Evolutionary conservation across 2,329 filamentous ascomycete genomes (phyloP).

Genomic region (Arthroderma sp.): DNA sequence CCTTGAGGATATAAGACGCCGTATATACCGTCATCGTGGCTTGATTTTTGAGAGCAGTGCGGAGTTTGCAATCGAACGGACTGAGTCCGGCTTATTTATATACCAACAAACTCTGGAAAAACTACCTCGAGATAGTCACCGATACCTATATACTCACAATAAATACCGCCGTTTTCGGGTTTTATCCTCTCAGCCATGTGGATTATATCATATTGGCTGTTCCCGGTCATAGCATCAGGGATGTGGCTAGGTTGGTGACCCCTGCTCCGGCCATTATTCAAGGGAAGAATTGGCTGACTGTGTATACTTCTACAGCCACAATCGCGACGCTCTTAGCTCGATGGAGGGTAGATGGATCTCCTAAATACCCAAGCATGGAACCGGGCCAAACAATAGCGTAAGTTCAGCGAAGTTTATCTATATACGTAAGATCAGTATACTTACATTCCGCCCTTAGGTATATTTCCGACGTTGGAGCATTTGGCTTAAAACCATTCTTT

Average conservation of each 20-base stretch:
- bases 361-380: conserved; percentile 40
- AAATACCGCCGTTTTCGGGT: too few species aligned
- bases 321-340: conserved; percentile 46
- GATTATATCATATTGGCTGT: conserved; percentile 37
- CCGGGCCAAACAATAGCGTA: conserved; percentile 42
- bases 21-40: too few species aligned
- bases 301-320: conserved; percentile 32
- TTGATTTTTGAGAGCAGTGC: too few species aligned
- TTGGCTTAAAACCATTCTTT: conserved; percentile 48
- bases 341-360: conserved; percentile 42
- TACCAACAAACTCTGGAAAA: too few species aligned
- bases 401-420: conserved; percentile 9
- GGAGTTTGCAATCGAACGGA: too few species aligned
- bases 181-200: conserved; percentile 20
- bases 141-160: too few species aligned
- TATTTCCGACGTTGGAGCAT: conserved; percentile 45
- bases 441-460: conserved; percentile 17
- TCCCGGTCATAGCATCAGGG: conserved; percentile 46
- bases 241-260: conserved; percentile 38
- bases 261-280: not conserved
- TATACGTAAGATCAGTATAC: too few species aligned
- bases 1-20: too few species aligned
- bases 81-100: too few species aligned
- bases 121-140: too few species aligned
- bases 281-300: not conserved